These are phyloP conservation scores for Fomitopsis schrenkii DNA, from an alignment of 1,284 basidiomycete species.

Conservation along the genomic window DNA sequence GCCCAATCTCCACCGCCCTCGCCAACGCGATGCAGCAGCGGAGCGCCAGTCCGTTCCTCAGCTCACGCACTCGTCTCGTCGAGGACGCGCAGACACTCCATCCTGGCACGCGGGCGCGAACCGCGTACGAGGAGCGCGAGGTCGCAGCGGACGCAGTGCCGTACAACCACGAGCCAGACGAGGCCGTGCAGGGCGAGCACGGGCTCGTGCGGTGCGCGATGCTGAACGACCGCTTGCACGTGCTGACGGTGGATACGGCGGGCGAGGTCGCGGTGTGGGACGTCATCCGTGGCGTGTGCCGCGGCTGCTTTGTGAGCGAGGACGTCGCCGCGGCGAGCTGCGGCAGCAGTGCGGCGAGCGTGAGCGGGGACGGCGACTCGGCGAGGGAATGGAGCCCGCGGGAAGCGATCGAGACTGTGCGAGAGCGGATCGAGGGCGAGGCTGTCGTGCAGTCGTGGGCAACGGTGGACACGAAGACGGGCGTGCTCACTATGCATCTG, in stretches of 20 bases:
- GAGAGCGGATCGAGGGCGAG: constrained; percentile 90
- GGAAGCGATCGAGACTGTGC: constrained; percentile 84
- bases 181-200: constrained; percentile 71
- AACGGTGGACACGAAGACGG: constrained; percentile 85
- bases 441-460: constrained; percentile 86
- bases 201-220: constrained; percentile 84
- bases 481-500: constrained; percentile 85
- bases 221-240: constrained; percentile 91
- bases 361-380: constrained; percentile 22
- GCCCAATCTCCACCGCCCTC: constrained; percentile 32
- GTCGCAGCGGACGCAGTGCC: constrained; percentile 79
- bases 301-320: constrained; percentile 64
- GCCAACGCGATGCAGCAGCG: constrained; percentile 16
- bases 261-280: constrained; percentile 93
- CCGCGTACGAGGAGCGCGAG: constrained; percentile 76
- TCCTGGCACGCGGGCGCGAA: constrained; percentile 38
- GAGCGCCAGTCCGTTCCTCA: constrained; percentile 26
- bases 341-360: constrained; percentile 23
- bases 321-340: constrained; percentile 58
- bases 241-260: constrained; percentile 84
- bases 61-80: constrained; percentile 10
- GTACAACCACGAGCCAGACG: constrained; percentile 56
- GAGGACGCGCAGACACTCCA: constrained; percentile 38
- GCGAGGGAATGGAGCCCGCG: constrained; percentile 54
- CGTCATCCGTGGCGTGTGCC: constrained; percentile 74